Evolutionary conservation across 441 rosid genomes (phyloP).

Genomic region (Erodium chrysanthum): DNA sequence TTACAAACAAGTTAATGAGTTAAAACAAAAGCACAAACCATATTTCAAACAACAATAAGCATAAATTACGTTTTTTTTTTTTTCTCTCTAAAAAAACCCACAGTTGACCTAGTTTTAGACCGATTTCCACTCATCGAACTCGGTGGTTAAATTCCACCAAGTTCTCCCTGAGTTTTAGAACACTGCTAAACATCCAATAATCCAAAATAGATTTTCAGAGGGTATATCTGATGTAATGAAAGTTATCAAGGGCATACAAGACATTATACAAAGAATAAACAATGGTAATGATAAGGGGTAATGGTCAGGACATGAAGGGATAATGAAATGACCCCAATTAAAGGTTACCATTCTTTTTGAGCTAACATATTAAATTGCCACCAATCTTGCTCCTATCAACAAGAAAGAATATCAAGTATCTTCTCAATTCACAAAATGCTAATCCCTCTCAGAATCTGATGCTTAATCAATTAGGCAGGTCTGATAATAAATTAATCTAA

Average conservation of each 20-base stretch:
- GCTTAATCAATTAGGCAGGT: not conserved
- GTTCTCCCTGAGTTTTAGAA: no score
- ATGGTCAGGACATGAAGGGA: not conserved
- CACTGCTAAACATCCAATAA: not conserved
- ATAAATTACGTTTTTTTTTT: no score
- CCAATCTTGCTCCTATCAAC: constrained; percentile 1
- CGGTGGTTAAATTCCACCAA: no score
- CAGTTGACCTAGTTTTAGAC: no score
- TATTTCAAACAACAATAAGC: no score
- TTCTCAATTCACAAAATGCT: constrained; percentile 16
- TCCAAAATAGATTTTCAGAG: not conserved
- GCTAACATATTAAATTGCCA: not conserved
- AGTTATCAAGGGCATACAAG: not conserved
- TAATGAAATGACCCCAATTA: constrained; percentile 7
- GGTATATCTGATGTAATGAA: constrained; percentile 1
- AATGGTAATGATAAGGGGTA: not conserved
- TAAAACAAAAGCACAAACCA: no score
- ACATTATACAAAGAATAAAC: not conserved
- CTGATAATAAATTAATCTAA: constrained; percentile 9
- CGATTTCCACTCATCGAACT: no score
- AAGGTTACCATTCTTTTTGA: constrained; percentile 6
- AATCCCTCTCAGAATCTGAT: constrained; percentile 22
- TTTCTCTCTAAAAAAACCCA: no score
- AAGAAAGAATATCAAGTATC: not conserved
- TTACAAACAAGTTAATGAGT: no score